Evolutionary conservation across 164 flowering plant species (phyloP).

Genomic region (Vitis cinerea): DNA sequence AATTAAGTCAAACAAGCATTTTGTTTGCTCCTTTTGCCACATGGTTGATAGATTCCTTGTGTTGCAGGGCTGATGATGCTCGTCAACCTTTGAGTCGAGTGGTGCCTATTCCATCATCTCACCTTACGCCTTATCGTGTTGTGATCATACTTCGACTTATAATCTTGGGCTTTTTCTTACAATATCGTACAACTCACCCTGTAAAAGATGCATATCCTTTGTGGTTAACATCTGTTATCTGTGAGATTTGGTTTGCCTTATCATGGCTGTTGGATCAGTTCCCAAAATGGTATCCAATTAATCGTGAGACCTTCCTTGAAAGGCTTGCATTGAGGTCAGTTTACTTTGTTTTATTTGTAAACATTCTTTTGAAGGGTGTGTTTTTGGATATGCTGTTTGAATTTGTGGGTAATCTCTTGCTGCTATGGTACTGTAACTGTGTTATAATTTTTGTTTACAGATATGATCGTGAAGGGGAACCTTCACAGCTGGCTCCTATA

Average conservation of each 20-base stretch:
- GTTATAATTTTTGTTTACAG: conserved; percentile 31
- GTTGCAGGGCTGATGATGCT: conserved; percentile 84
- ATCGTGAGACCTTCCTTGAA: conserved; percentile 95
- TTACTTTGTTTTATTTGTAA: background rate
- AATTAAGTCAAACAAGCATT: background rate
- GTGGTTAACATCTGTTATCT: conserved; percentile 90
- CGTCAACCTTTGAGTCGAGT: conserved; percentile 86
- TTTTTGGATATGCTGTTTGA: background rate
- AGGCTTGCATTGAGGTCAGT: conserved; percentile 89
- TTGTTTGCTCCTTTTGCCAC: background rate
- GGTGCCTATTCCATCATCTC: conserved; percentile 81
- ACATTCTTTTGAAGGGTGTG: background rate
- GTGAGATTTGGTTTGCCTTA: conserved; percentile 98
- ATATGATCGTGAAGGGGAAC: conserved; percentile 91
- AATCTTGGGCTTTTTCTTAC: conserved; percentile 87
- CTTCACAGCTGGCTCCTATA: conserved; percentile 87
- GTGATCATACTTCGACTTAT: conserved; percentile 91
- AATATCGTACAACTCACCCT: conserved; percentile 89
- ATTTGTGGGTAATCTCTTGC: background rate
- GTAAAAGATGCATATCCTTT: conserved; percentile 87
- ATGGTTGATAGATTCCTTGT: conserved; percentile 5
- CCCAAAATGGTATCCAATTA: conserved; percentile 95
- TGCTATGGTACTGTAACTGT: background rate
- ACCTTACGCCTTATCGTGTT: conserved; percentile 89
- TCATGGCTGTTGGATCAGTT: conserved; percentile 99